Evolutionary conservation across 352 stramenopile species (phyloP).

Genomic region (Phytopythium delawarense): DNA sequence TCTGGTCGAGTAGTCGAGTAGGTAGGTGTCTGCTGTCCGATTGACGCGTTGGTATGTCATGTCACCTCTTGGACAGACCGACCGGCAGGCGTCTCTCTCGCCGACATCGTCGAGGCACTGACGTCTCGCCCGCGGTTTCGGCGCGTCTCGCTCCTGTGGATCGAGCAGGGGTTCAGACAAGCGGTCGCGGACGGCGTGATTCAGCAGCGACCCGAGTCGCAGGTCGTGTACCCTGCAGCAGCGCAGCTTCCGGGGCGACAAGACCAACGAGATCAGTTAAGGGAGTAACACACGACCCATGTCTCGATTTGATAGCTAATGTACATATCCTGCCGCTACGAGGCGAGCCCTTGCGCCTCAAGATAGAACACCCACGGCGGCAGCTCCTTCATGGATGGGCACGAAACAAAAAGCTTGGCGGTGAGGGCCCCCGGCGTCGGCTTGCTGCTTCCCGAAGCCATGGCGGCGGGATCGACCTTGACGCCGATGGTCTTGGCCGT

Average conservation of each 20-base stretch:
- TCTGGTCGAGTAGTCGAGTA: neutral
- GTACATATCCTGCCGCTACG: neutral
- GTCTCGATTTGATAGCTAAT: neutral
- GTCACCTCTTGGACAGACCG: slow-evolving; percentile 14
- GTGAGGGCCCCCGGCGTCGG: slow-evolving; percentile 18
- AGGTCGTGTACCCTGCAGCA: slow-evolving; percentile 3
- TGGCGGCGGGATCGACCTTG: slow-evolving; percentile 33
- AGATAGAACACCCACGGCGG: slow-evolving; percentile 89
- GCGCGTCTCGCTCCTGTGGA: slow-evolving; percentile 45
- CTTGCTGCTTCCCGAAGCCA: slow-evolving; percentile 7
- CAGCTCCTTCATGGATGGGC: slow-evolving; percentile 55
- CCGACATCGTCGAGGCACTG: slow-evolving; percentile 44
- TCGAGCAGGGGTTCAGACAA: slow-evolving; percentile 34
- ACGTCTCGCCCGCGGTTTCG: slow-evolving; percentile 43
- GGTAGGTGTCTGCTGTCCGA: neutral
- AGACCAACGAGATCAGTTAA: neutral
- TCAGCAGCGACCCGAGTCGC: slow-evolving; percentile 27
- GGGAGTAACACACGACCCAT: neutral
- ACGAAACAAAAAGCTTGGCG: slow-evolving; percentile 82
- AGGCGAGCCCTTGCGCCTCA: slow-evolving; percentile 20
- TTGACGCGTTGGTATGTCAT: neutral
- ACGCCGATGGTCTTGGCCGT: slow-evolving; percentile 51
- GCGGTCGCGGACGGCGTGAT: slow-evolving; percentile 25
- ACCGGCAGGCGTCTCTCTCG: slow-evolving; percentile 25
- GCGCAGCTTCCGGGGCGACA: neutral